Evolutionary conservation across 83 land plant species (phyloP), one percentile per base, ranked within the genome.

Genomic region (Thuja plicata): DNA sequence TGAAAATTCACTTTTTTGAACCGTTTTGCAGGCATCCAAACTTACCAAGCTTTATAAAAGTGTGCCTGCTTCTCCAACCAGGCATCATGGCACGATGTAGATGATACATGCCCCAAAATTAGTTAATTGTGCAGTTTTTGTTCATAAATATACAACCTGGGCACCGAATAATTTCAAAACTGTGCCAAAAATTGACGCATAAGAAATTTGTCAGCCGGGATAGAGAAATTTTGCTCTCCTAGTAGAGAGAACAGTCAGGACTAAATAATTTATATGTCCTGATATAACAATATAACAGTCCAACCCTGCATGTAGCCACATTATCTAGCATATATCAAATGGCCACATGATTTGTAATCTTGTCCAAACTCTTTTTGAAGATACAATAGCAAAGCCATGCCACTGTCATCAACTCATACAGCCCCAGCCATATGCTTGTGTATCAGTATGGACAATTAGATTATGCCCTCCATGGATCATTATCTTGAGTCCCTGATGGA

Each of bases 401-500:
- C 38, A 32, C 3, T 35, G 35, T 76, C 38, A 76, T 34, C 38
- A 35, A 35, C 40, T 34, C 38, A 35, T 34, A 34, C 79, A 76
- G 17, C 35, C 79, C 35, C 79, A 76, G 5, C 35, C 79, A 32
- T 32, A 76, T 12, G 79, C 40, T 76, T 76, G 38, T 76, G 38
- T 76, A 34, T 15, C 79, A 76, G 79, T 40, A 76, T 76, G 9
- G 79, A 32, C 17, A 4, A 76, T 76, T 34, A 35, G 17, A 76
- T 46, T 86, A 86, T 52, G 62, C 13, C 37, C 40, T 84, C 74
- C 82, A 37, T 80, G 84, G 32, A 52, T 89, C 78, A 37, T 30
- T 35, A 52, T 34, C 80, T 37, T 34, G 21, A 86, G 87, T 40
- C 77, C 91, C 96, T 35, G 88, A 88, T 16, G 94, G 94, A 48